Evolutionary conservation across 257 asterid species (phyloP).

Genomic region (Ocimum tenuiflorum): DNA sequence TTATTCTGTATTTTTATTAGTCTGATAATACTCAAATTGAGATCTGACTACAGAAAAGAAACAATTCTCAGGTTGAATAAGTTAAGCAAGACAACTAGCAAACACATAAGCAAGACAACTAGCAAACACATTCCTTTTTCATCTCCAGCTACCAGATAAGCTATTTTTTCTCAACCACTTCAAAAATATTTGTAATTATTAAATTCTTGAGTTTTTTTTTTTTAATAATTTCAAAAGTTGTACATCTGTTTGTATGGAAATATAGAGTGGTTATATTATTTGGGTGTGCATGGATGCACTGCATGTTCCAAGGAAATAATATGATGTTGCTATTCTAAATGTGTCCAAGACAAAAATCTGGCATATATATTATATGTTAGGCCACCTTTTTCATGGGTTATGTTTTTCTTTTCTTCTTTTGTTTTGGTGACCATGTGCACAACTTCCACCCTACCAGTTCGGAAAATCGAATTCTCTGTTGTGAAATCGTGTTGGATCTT

Average conservation of each 20-base stretch:
- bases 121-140: no score
- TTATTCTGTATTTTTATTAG: neutral
- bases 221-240: slow-evolving; percentile 22
- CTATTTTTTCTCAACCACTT: slow-evolving; percentile 27
- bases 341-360: slow-evolving; percentile 25
- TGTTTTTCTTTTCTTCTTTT: neutral
- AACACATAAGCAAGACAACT: no score
- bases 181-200: slow-evolving; percentile 20
- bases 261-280: slow-evolving; percentile 9
- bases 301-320: slow-evolving; percentile 21
- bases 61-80: neutral
- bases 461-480: no score
- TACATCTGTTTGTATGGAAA: no score
- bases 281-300: slow-evolving; percentile 24
- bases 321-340: slow-evolving; percentile 2
- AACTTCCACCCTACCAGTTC: neutral
- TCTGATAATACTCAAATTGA: neutral
- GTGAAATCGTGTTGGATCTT: no score
- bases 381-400: no score
- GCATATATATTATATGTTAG: slow-evolving; percentile 15
- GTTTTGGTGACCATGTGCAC: neutral
- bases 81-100: slow-evolving; percentile 24
- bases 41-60: slow-evolving; percentile 10
- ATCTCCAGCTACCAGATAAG: slow-evolving; percentile 26
- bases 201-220: slow-evolving; percentile 14